Evolutionary conservation across 176 grass and related monocot genomes (phyloP), one percentile per base, ranked within the genome.

Genomic region (Musa schizocarpa): DNA sequence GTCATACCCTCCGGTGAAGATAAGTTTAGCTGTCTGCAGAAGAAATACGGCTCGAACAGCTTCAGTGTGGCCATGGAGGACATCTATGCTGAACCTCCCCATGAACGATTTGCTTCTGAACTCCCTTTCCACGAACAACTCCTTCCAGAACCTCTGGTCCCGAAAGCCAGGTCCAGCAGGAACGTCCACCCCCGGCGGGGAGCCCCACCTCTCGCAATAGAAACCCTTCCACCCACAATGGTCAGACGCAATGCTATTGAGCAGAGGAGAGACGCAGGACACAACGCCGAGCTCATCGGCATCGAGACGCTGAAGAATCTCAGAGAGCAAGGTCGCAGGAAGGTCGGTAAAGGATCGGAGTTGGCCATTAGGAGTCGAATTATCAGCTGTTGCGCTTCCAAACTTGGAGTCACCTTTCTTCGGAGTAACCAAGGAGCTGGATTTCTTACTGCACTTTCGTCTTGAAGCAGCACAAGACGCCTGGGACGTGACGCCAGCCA

Each of bases 201-300:
- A 63, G 9, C 92, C 92, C 92, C 92, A 96, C 52, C 89, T 85
- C 53, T 92, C 85, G 7, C 78, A 89, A 85, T 96, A 96, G 53
- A 92, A 92, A 70, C 88, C 92, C 82, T 92, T 89, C 92, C 92
- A 96, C 21, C 89, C 89, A 59, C 88, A 84, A 80, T 92, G 89
- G 76, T 96, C 92, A 51, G 92, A 76, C 20, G 87, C 87, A 76
- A 96, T 76, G 58, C 71, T 62, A 74, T 89, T 83, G 63, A 96
- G 63, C 65, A 89, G 78, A 50, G 82, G 84, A 23, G 85, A 88
- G 71, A 96, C 89, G 52, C 92, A 96, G 59, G 92, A 92, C 50
- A 96, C 76, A 54, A 96, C 78, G 3, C 89, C 92, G 13, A 96
- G 89, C 52, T 87, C 92, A 74, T 96, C 89, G 54, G 87, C 84